phyloP scores from a whole-genome alignment of 2,329 filamentous ascomycete genomes.

The Colletotrichum godetiae region DNA sequence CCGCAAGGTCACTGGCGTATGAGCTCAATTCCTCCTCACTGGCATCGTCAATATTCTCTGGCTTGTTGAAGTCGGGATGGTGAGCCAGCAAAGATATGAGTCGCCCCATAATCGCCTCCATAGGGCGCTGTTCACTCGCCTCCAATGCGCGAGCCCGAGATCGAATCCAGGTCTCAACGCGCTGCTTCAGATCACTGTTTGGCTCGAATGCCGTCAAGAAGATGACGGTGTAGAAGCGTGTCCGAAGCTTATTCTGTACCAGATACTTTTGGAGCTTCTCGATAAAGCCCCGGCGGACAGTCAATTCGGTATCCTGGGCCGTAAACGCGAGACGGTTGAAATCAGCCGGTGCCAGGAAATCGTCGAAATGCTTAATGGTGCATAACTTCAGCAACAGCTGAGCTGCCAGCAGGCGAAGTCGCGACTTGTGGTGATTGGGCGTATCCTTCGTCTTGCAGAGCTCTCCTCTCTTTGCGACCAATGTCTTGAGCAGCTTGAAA shows the following conservation, averaged over 20 bases:
- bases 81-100: slow-evolving; percentile 90
- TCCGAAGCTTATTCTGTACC: slow-evolving; percentile 74
- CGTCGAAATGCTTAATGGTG: slow-evolving; percentile 79
- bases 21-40: slow-evolving; percentile 51
- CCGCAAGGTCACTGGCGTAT: slow-evolving; percentile 70
- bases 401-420: slow-evolving; percentile 84
- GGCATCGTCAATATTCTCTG: slow-evolving; percentile 13
- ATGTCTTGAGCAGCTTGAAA: slow-evolving; percentile 81
- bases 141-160: slow-evolving; percentile 78
- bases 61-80: slow-evolving; percentile 84
- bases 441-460: slow-evolving; percentile 81
- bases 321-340: slow-evolving; percentile 88
- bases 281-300: slow-evolving; percentile 83
- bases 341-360: slow-evolving; percentile 75
- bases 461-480: slow-evolving; percentile 83
- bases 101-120: slow-evolving; percentile 86
- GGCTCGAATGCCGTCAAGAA: slow-evolving; percentile 96
- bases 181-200: slow-evolving; percentile 74
- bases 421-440: slow-evolving; percentile 80
- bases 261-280: slow-evolving; percentile 92
- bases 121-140: slow-evolving; percentile 69
- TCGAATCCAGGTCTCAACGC: slow-evolving; percentile 88
- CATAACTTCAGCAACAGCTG: slow-evolving; percentile 88
- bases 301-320: slow-evolving; percentile 79
- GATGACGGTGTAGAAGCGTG: slow-evolving; percentile 88